Evolutionary conservation across 345 rosid species (phyloP), one percentile per base, ranked within the genome.

Genomic region (Viola odorata): DNA sequence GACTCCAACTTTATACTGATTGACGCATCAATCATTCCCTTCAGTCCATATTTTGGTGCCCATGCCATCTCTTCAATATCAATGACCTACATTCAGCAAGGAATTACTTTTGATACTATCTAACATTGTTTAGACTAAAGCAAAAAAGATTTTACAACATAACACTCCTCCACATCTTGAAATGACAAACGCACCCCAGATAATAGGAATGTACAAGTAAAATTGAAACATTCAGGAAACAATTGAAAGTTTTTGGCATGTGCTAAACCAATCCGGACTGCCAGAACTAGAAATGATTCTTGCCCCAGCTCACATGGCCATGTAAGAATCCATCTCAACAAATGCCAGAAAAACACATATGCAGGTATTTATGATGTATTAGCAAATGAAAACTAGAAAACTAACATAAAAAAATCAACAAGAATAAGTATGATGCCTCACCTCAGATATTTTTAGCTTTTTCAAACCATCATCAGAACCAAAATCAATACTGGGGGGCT

Each of bases 51-150:
- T 65, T 80, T 90, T 58, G 96, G 97, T 62, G 96, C 95, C 99
- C 97, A 90, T 49, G 91, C 80, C 97, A 90, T 86, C 83, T 94
- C 99, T 81, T 94, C 99, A 36, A 94, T 94, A 75, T 94, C 97
- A 68, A 86, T 72, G 45, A 94, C 97, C 99, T 94, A 74, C 63
- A 72, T 55, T 65, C 42, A 23, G 14, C 17, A 39, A 4, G 37
- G 51, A 44, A 67, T 45, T 32, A 45, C 37, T 12, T 17, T 67
- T 23, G 41, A 9, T 53, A 48, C 51, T 48, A 48, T 12, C 17
- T 12, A n/a, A 48, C 15, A 23, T 23, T 23, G 32, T 23, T 23
- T 23, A 23, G 32, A 23, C 32, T 23, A 23, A 23, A 23, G 32
- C 32, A 23, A 23, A 23, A 23, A 23, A 0, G 32, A 23, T 23